Conservation (phyloP, 805 yeast genomes). For the Alloascoidea africana region DNA sequence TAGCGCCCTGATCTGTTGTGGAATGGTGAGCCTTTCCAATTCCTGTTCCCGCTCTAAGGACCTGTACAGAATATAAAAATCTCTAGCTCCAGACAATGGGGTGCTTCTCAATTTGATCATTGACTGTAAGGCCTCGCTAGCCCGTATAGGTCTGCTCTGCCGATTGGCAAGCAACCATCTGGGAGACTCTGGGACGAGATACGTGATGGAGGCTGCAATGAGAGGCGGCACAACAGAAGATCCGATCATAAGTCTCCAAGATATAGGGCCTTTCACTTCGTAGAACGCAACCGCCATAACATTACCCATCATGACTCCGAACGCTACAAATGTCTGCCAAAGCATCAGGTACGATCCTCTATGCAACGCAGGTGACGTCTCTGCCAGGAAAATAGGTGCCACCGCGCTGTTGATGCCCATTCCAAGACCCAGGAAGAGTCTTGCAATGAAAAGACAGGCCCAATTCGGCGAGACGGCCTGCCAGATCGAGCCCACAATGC, state of each 20-base stretch:
- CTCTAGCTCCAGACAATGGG: conserved; percentile 54
- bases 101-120: conserved; percentile 29
- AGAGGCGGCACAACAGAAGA: conserved; percentile 47
- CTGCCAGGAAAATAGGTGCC: conserved; percentile 57
- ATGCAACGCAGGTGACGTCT: conserved; percentile 38
- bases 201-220: conserved; percentile 33
- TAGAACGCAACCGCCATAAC: conserved; percentile 39
- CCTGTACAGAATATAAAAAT: conserved; percentile 32
- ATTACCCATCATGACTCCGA: conserved; percentile 56
- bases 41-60: conserved; percentile 29
- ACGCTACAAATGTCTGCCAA: conserved; percentile 67
- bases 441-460: conserved; percentile 54
- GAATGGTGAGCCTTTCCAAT: conserved; percentile 14
- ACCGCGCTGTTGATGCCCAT: conserved; percentile 54
- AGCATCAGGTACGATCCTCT: conserved; percentile 56
- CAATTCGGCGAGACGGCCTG: conserved; percentile 42
- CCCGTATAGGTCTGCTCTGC: no score
- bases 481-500: conserved; percentile 53
- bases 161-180: conserved; percentile 49
- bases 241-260: conserved; percentile 55
- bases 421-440: conserved; percentile 53
- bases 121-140: conserved; percentile 38
- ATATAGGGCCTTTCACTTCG: conserved; percentile 6
- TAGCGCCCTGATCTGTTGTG: conserved; percentile 23
- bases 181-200: conserved; percentile 53